A percentile compares a stretch with the other conserved stretches of the same genome.
Conservation (phyloP, 163 green algal species). For the Coccomyxa subellipsoidea region DNA sequence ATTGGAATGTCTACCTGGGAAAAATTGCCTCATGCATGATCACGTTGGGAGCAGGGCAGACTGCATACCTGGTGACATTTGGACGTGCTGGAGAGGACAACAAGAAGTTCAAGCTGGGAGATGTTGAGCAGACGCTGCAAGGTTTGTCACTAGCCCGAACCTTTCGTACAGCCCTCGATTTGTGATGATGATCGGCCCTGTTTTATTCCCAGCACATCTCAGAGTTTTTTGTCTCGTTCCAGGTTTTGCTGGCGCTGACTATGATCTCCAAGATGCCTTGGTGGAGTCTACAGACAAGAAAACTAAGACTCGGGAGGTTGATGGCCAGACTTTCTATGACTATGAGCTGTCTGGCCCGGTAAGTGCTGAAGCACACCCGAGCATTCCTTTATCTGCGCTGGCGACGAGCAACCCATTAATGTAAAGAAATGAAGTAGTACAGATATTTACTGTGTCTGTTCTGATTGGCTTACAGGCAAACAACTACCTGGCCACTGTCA, state of each 20-base stretch:
- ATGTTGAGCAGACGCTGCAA: constrained; percentile 51
- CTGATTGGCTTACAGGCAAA: constrained; percentile 38
- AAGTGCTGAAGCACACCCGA: not conserved
- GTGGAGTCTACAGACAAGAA: constrained; percentile 43
- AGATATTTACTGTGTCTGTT: not conserved
- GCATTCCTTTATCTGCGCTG: not conserved
- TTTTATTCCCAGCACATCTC: not conserved
- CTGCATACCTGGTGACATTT: constrained; percentile 81
- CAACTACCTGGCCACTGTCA: constrained; percentile 75
- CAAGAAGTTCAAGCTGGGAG: constrained; percentile 65
- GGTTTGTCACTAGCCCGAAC: not conserved
- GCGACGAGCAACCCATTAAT: not conserved
- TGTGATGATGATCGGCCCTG: not conserved
- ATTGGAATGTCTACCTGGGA: too few relatives aligned
- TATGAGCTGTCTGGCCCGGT: constrained; percentile 72
- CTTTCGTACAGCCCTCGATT: not conserved
- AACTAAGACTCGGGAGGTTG: constrained; percentile 42
- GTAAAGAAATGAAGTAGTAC: not conserved
- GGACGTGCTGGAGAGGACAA: constrained; percentile 83
- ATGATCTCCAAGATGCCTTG: constrained; percentile 78
- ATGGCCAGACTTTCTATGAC: constrained; percentile 72
- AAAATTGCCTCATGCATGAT: too few relatives aligned
- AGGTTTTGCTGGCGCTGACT: constrained; percentile 87
- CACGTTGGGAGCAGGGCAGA: constrained; percentile 47
- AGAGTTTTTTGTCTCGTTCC: not conserved